phyloP scores from a whole-genome alignment of 805 yeast species.

The Torulaspora gathmanii region DNA sequence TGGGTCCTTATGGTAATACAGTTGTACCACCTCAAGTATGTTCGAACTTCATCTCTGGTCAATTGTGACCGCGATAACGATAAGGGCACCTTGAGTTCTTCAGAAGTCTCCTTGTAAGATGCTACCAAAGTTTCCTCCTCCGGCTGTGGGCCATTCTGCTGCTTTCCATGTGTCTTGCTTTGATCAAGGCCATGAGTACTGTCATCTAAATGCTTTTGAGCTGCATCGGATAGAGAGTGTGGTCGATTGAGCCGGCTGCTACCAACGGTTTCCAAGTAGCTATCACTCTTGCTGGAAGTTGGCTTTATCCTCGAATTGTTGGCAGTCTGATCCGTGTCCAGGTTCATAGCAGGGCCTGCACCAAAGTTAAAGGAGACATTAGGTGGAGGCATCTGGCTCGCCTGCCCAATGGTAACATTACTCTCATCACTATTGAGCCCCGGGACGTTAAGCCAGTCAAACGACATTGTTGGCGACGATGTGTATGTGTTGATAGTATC shows the following conservation, averaged over 20 bases:
- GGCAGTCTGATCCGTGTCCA: neutral
- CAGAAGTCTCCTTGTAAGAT: slow-evolving; percentile 27
- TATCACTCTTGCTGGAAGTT: neutral
- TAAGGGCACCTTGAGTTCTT: slow-evolving; percentile 50
- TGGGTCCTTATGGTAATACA: slow-evolving; percentile 71
- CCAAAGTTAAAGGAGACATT: slow-evolving; percentile 46
- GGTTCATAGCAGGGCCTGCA: neutral
- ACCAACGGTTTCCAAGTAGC: neutral
- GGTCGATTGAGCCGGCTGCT: neutral
- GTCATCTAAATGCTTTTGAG: neutral
- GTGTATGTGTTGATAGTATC: neutral
- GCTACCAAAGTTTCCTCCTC: neutral
- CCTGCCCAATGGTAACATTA: slow-evolving; percentile 14
- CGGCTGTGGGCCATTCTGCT: slow-evolving; percentile 1
- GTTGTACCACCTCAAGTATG: slow-evolving; percentile 91
- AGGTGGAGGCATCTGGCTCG: slow-evolving; percentile 40
- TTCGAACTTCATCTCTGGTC: slow-evolving; percentile 70
- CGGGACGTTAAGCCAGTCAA: slow-evolving; percentile 50
- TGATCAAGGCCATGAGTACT: slow-evolving; percentile 3
- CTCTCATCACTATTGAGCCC: slow-evolving; percentile 32
- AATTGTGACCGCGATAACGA: slow-evolving; percentile 64
- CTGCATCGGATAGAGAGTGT: neutral
- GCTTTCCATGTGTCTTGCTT: slow-evolving; percentile 12
- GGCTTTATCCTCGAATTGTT: neutral
- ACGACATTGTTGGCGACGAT: slow-evolving; percentile 35